phyloP scores from a whole-genome alignment of 1,284 basidiomycete genomes.

The Sporisorium sorghi region DNA sequence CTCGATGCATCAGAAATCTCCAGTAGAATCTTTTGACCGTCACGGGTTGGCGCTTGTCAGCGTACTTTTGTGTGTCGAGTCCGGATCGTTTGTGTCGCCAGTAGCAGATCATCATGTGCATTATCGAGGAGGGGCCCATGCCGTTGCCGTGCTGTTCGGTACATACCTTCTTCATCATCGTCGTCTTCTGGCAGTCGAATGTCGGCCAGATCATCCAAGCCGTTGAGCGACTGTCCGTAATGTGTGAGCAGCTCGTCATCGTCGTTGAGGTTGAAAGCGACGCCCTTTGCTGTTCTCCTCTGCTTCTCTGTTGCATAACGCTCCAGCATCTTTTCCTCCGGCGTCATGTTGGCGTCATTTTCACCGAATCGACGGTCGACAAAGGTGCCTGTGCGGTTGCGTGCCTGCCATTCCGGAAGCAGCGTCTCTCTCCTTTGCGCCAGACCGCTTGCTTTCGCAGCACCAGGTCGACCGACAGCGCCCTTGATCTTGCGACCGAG shows the following conservation, averaged over 20 bases:
- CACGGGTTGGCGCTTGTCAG: slow-evolving; percentile 56
- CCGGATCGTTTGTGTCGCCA: slow-evolving; percentile 59
- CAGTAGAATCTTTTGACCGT: slow-evolving; percentile 68
- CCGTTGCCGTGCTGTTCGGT: not conserved
- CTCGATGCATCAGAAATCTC: slow-evolving; percentile 65
- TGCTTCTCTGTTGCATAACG: slow-evolving; percentile 85
- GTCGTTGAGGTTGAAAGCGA: slow-evolving; percentile 87
- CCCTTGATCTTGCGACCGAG: slow-evolving; percentile 88
- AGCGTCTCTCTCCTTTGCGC: slow-evolving; percentile 80
- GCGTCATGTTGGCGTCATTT: slow-evolving; percentile 86
- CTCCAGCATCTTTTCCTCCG: slow-evolving; percentile 97
- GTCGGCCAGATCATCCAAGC: slow-evolving; percentile 86
- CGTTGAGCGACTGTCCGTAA: slow-evolving; percentile 87
- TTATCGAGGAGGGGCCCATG: not conserved
- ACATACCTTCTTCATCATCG: slow-evolving; percentile 63
- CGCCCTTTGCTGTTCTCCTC: slow-evolving; percentile 75
- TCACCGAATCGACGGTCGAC: slow-evolving; percentile 96
- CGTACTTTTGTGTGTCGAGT: slow-evolving; percentile 43
- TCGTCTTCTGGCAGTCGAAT: slow-evolving; percentile 68
- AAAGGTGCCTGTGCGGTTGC: slow-evolving; percentile 86
- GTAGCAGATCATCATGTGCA: slow-evolving; percentile 58
- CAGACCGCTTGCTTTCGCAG: slow-evolving; percentile 87
- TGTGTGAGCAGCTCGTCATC: slow-evolving; percentile 77
- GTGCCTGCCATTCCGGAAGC: slow-evolving; percentile 81
- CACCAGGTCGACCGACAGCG: slow-evolving; percentile 82